A percentile compares a stretch with the other conserved stretches of the same genome.
phyloP scores from a whole-genome alignment of 495 filamentous ascomycete genomes.

The Sabuloglossum arenarium region DNA sequence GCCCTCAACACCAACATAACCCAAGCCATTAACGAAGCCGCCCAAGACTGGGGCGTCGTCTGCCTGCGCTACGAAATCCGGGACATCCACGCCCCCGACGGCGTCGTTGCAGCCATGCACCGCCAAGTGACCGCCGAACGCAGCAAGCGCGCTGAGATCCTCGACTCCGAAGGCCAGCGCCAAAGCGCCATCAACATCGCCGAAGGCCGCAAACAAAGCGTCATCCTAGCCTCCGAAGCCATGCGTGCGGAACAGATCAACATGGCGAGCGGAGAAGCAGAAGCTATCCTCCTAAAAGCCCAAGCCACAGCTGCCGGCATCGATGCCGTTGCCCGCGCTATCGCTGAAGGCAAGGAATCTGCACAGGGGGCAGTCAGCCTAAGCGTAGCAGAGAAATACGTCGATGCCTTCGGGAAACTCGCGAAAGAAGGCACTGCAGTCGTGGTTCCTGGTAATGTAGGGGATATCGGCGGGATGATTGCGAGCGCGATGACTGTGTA shows the following conservation, averaged over 20 bases:
- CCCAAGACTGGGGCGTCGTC: constrained; percentile 86
- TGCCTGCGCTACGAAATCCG: constrained; percentile 95
- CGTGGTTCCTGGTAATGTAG: constrained; percentile 89
- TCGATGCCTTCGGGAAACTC: constrained; percentile 79
- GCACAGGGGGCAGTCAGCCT: constrained; percentile 71
- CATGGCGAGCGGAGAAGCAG: constrained; percentile 70
- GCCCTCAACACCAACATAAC: constrained; percentile 96
- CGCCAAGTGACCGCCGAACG: constrained; percentile 92
- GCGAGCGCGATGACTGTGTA: constrained; percentile 89
- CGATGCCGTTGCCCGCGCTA: constrained; percentile 56
- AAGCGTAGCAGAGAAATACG: constrained; percentile 90
- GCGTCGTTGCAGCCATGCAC: constrained; percentile 93
- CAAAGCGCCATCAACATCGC: constrained; percentile 97
- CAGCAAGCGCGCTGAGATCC: constrained; percentile 88
- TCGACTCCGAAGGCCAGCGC: constrained; percentile 87
- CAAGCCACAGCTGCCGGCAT: constrained; percentile 75
- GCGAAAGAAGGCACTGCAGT: constrained; percentile 88
- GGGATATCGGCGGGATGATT: constrained; percentile 96
- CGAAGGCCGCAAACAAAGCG: constrained; percentile 85
- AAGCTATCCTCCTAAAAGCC: constrained; percentile 74
- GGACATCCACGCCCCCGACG: constrained; percentile 89
- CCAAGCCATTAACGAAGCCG: constrained; percentile 91
- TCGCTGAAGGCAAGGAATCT: constrained; percentile 42
- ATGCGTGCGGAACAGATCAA: constrained; percentile 79
- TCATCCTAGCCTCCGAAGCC: constrained; percentile 92